phyloP scores from a whole-genome alignment of 1,139 yeast species.

The Trichomonascaceae sp. region DNA sequence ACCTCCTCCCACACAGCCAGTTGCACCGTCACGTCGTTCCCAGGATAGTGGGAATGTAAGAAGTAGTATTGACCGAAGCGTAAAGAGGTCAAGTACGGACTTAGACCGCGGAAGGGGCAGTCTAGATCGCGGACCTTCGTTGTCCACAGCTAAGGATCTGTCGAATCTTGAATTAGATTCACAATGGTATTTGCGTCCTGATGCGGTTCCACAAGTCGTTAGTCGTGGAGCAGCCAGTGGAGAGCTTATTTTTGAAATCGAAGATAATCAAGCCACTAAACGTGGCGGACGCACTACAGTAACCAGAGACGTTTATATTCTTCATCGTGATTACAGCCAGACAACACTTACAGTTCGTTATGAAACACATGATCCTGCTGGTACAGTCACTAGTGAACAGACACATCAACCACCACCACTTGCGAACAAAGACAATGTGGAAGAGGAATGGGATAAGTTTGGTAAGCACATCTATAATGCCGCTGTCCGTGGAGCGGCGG shows the following conservation, averaged over 20 bases:
- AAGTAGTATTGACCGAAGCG: constrained; percentile 12
- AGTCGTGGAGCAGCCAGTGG: constrained; percentile 37
- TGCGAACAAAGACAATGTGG: constrained; percentile 45
- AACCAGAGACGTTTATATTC: constrained; percentile 62
- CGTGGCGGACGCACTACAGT: constrained; percentile 50
- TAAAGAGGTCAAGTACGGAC: constrained; percentile 3
- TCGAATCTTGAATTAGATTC: constrained; percentile 28
- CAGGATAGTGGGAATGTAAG: constrained; percentile 1
- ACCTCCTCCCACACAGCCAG: constrained; percentile 13
- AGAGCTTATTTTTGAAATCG: constrained; percentile 58
- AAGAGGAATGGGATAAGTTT: constrained; percentile 42
- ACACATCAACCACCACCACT: constrained; percentile 43
- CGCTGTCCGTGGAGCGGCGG: constrained; percentile 25
- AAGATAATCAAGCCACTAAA: constrained; percentile 48
- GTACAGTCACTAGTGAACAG: constrained; percentile 45
- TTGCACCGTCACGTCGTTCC: not conserved
- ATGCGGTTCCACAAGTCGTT: constrained; percentile 54
- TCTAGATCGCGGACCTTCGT: constrained; percentile 10
- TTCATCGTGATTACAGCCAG: constrained; percentile 71
- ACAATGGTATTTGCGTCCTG: constrained; percentile 59
- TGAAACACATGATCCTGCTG: constrained; percentile 50
- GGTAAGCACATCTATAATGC: constrained; percentile 27
- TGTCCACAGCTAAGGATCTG: constrained; percentile 29
- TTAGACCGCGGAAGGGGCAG: constrained; percentile 11
- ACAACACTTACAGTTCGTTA: constrained; percentile 48